Evolutionary conservation across 2,329 filamentous ascomycete genomes (phyloP).

Genomic region (Passalora sequoiae): DNA sequence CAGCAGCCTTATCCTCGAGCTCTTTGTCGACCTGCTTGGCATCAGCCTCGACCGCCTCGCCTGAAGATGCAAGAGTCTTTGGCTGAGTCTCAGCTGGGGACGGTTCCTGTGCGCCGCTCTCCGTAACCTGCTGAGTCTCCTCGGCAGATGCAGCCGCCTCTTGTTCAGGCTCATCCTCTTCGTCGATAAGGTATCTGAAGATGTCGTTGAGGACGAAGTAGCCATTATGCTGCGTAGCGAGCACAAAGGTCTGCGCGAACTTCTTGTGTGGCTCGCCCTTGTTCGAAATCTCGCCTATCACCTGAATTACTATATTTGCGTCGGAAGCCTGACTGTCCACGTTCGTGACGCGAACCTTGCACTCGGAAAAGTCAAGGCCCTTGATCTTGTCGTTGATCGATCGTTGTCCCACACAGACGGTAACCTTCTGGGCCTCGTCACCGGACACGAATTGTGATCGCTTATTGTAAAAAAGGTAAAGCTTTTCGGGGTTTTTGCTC

Average conservation of each 20-base stretch:
- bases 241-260: conserved; percentile 95
- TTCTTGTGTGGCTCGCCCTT: conserved; percentile 86
- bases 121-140: conserved; percentile 31
- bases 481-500: conserved; percentile 88
- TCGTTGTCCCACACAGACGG: conserved; percentile 80
- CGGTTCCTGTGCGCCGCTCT: conserved; percentile 40
- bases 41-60: conserved; percentile 42
- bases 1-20: conserved; percentile 58
- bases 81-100: conserved; percentile 34
- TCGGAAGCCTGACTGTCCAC: conserved; percentile 92
- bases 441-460: conserved; percentile 92
- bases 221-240: conserved; percentile 90
- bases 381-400: conserved; percentile 93
- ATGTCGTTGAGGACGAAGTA: conserved; percentile 99
- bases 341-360: conserved; percentile 96
- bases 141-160: conserved; percentile 38
- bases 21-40: conserved; percentile 62
- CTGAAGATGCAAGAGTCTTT: conserved; percentile 30
- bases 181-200: conserved; percentile 85
- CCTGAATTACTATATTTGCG: conserved; percentile 93
- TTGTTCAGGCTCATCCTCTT: conserved; percentile 70
- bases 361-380: conserved; percentile 88
- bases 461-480: conserved; percentile 96
- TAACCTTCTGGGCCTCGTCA: conserved; percentile 79
- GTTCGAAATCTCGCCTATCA: conserved; percentile 97